Conservation (phyloP, 2,329 filamentous ascomycete species). For the Aspergillus calidoustus region DNA sequence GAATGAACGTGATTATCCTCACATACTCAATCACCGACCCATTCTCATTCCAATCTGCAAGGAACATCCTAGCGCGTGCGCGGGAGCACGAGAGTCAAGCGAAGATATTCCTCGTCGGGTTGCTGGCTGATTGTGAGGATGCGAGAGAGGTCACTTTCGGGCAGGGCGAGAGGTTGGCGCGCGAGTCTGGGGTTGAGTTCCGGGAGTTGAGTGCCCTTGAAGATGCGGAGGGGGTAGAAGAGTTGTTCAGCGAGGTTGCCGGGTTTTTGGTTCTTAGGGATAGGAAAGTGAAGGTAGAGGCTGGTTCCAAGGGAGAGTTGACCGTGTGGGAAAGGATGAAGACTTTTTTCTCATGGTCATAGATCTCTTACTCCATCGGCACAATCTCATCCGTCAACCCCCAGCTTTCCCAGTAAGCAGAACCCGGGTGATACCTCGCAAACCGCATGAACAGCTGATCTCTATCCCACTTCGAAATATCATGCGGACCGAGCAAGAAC, state of each 20-base stretch:
- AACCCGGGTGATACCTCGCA: not conserved
- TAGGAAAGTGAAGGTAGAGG: not conserved
- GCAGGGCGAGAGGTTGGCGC: not conserved
- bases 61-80: not conserved
- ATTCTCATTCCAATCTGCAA: not conserved
- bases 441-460: slow-evolving; percentile 15
- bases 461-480: slow-evolving; percentile 5
- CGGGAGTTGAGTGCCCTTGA: not conserved
- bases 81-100: not conserved
- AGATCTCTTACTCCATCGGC: slow-evolving; percentile 5
- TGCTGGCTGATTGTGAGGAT: not conserved
- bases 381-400: slow-evolving; percentile 11
- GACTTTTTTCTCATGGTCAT: not conserved
- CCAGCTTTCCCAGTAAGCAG: not conserved
- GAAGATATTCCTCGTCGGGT: not conserved
- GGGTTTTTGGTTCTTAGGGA: not conserved
- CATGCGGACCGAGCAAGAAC: slow-evolving; percentile 1
- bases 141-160: not conserved
- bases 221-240: not conserved
- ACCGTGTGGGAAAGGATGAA: not conserved
- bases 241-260: not conserved
- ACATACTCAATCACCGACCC: not conserved
- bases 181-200: not conserved
- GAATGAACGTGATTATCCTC: not conserved
- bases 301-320: not conserved